These are phyloP conservation scores for Camellia oleifera DNA, from an alignment of 179 eudicot species.

Conservation along the genomic window DNA sequence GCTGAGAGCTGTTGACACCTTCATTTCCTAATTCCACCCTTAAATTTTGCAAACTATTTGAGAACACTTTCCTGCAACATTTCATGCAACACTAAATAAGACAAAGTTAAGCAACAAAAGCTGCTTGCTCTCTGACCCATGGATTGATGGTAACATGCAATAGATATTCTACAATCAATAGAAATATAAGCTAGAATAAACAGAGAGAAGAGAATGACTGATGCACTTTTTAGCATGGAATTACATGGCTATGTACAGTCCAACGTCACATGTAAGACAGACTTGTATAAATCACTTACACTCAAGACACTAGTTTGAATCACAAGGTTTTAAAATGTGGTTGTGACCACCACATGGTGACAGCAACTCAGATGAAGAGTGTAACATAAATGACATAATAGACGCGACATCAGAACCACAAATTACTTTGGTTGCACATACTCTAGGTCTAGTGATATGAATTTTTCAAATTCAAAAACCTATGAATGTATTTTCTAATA, in stretches of 20 bases:
- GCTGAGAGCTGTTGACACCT: constrained; percentile 10
- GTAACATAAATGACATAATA: neutral
- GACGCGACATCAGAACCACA: too few relatives aligned
- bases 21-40: constrained; percentile 3
- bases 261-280: neutral
- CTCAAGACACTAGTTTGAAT: neutral
- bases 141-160: neutral
- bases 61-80: constrained; percentile 19
- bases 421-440: too few relatives aligned
- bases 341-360: neutral
- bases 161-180: neutral
- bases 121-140: constrained; percentile 1
- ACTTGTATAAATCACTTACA: neutral
- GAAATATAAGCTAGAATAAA: neutral
- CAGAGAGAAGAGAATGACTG: too few relatives aligned
- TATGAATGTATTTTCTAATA: too few relatives aligned
- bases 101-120: neutral
- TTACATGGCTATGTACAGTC: neutral
- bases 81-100: constrained; percentile 1
- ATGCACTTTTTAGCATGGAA: neutral
- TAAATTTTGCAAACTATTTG: constrained; percentile 11
- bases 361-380: neutral
- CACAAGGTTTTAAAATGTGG: neutral
- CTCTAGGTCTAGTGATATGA: too few relatives aligned
- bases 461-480: too few relatives aligned